These are phyloP conservation scores for Candida maltosa DNA, from an alignment of 805 yeast species.

Conservation along the genomic window DNA sequence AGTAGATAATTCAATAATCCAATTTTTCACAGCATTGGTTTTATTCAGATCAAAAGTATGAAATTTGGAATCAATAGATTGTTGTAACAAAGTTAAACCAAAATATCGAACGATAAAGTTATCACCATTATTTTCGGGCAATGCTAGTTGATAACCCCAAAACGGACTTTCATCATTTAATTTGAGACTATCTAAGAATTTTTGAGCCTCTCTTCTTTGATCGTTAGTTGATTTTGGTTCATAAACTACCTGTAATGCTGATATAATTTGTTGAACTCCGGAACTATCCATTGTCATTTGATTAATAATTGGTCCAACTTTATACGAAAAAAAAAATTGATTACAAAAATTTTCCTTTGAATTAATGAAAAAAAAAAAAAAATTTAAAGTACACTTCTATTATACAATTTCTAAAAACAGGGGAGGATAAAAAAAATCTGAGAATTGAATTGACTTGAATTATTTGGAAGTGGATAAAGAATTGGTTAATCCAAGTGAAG, in stretches of 20 bases:
- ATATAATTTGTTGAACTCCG: constrained; percentile 71
- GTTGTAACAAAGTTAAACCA: constrained; percentile 77
- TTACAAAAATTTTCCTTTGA: too few relatives aligned
- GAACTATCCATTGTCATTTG: constrained; percentile 52
- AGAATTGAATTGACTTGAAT: too few relatives aligned
- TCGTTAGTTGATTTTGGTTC: constrained; percentile 60
- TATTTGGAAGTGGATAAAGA: too few relatives aligned
- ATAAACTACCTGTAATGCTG: constrained; percentile 75
- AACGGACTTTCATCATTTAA: constrained; percentile 78
- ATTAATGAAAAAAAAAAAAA: too few relatives aligned
- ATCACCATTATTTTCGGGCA: constrained; percentile 52
- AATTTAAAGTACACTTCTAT: too few relatives aligned
- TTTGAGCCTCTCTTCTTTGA: constrained; percentile 53
- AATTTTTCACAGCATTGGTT: constrained; percentile 66
- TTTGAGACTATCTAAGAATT: constrained; percentile 72
- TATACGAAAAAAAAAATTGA: too few relatives aligned
- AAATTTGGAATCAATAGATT: constrained; percentile 61
- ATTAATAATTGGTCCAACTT: too few relatives aligned
- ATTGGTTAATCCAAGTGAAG: too few relatives aligned
- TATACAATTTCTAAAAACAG: too few relatives aligned
- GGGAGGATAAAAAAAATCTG: too few relatives aligned
- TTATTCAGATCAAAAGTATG: constrained; percentile 54
- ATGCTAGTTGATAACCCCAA: constrained; percentile 87
- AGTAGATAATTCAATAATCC: constrained; percentile 78
- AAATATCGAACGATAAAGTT: constrained; percentile 81